A percentile compares a stretch with the other conserved stretches of the same genome.
Conservation (phyloP, 768 basidiomycete species). For the Suillus discolor region DNA sequence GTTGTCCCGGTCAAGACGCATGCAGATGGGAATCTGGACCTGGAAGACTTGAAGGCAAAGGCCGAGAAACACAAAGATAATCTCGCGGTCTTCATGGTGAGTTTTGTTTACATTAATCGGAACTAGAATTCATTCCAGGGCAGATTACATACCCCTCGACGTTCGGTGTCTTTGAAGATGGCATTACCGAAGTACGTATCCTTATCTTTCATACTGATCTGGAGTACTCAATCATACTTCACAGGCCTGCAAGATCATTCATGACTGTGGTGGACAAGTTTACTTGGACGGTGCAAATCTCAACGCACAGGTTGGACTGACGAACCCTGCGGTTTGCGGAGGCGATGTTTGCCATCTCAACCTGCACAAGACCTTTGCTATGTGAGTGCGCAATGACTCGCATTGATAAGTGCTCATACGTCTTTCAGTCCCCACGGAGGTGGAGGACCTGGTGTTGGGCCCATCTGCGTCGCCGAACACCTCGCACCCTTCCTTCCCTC, state of each 20-base stretch:
- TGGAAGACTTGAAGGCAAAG: conserved; percentile 82
- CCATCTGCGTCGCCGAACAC: conserved; percentile 93
- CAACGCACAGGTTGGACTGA: conserved; percentile 91
- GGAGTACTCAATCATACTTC: neutral
- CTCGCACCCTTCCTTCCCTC: conserved; percentile 92
- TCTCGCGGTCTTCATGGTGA: conserved; percentile 93
- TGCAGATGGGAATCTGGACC: conserved; percentile 84
- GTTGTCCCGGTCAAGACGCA: conserved; percentile 95
- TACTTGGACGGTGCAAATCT: conserved; percentile 96
- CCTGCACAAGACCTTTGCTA: conserved; percentile 97
- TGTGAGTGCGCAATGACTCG: conserved; percentile 49
- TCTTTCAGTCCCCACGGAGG: conserved; percentile 86
- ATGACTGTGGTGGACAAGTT: conserved; percentile 94
- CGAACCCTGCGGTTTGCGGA: conserved; percentile 92
- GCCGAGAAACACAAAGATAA: conserved; percentile 90
- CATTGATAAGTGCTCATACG: neutral
- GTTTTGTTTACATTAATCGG: conserved; percentile 23
- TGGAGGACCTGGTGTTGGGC: conserved; percentile 95
- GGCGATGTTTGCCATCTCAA: conserved; percentile 99
- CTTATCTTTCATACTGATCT: neutral
- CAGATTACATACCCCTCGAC: conserved; percentile 97
- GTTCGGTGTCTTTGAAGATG: conserved; percentile 96
- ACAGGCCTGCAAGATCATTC: conserved; percentile 90
- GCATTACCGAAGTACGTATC: conserved; percentile 66
- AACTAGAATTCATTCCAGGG: conserved; percentile 13